Conservation (phyloP, 768 basidiomycete species). For the Leccinum pellstonianum region DNA sequence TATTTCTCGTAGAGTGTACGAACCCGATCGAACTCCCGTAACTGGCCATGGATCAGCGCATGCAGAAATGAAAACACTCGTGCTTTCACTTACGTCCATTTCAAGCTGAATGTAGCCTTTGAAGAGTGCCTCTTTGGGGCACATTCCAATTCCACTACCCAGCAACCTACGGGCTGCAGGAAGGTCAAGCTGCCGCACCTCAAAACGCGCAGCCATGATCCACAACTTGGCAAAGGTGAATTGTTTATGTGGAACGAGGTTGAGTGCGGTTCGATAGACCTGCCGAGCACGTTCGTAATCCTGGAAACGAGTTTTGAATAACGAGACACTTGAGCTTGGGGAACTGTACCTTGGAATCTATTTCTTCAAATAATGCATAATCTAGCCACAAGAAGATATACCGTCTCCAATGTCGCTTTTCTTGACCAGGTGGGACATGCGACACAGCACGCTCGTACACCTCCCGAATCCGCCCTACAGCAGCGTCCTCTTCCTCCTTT, state of each 20-base stretch:
- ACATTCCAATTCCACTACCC: constrained; percentile 91
- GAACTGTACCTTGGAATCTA: constrained; percentile 75
- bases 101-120: constrained; percentile 95
- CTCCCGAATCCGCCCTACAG: constrained; percentile 73
- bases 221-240: constrained; percentile 99
- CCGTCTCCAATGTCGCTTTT: constrained; percentile 90
- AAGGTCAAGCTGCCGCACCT: constrained; percentile 80
- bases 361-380: constrained; percentile 96
- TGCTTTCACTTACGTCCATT: constrained; percentile 61
- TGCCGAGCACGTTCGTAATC: constrained; percentile 85
- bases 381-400: constrained; percentile 93
- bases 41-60: constrained; percentile 39
- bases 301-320: constrained; percentile 36
- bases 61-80: background rate
- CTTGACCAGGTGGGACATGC: constrained; percentile 90
- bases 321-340: background rate
- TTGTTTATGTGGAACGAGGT: constrained; percentile 90
- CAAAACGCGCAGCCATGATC: constrained; percentile 90
- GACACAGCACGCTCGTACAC: constrained; percentile 95
- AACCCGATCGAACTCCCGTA: constrained; percentile 94
- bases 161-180: constrained; percentile 84
- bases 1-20: constrained; percentile 92
- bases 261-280: constrained; percentile 87
- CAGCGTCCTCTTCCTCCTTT: constrained; percentile 63
- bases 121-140: constrained; percentile 93